A percentile compares a stretch with the other conserved stretches of the same genome.
Evolutionary conservation across 805 yeast species (phyloP).

Genomic region (Ogataea methylovora): DNA sequence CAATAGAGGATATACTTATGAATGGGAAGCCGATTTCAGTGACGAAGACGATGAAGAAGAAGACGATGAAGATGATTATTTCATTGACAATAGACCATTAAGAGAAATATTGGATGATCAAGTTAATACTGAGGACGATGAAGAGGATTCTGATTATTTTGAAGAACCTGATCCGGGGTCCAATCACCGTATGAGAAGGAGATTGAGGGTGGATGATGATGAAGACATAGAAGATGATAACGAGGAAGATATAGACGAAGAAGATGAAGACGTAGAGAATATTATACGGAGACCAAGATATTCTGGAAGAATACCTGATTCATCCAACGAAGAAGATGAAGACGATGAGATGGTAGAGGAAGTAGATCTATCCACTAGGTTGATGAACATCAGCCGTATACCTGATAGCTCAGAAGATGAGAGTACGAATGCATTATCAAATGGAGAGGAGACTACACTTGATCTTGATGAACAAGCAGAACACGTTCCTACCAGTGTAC

Average conservation of each 20-base stretch:
- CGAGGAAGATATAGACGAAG: background rate
- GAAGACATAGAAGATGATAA: background rate
- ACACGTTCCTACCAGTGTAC: too few species aligned
- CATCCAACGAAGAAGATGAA: background rate
- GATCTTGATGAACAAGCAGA: too few species aligned
- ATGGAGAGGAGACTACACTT: too few species aligned
- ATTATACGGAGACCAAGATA: background rate
- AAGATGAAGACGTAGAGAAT: background rate
- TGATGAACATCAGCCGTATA: too few species aligned
- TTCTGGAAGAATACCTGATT: background rate
- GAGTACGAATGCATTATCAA: too few species aligned
- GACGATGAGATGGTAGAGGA: constrained; percentile 47
- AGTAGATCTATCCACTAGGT: too few species aligned
- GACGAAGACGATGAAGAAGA: constrained; percentile 9
- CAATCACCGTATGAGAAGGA: background rate
- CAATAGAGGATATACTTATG: too few species aligned
- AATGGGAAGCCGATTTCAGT: too few species aligned
- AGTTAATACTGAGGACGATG: background rate
- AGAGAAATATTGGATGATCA: constrained; percentile 5
- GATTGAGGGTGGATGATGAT: background rate
- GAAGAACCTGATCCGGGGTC: background rate
- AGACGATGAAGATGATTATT: constrained; percentile 6
- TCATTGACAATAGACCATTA: constrained; percentile 6
- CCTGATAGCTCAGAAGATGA: too few species aligned
- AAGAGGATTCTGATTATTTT: background rate